These are phyloP conservation scores for Microstegium vimineum DNA, from an alignment of 176 grass and related monocot species.

Conservation along the genomic window DNA sequence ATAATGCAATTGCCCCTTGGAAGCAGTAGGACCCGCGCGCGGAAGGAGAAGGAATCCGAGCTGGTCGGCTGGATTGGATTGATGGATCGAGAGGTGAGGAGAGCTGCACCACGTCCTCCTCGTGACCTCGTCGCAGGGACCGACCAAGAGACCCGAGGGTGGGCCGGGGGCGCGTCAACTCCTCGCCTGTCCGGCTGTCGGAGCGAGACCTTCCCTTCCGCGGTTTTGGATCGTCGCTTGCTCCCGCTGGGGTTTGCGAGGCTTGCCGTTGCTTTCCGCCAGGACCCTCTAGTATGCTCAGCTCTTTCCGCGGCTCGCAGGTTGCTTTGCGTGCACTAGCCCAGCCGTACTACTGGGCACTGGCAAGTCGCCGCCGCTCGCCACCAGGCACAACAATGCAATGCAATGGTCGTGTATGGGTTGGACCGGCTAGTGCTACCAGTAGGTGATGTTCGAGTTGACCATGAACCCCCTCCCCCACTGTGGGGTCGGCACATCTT, in stretches of 20 bases:
- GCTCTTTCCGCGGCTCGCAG: neutral
- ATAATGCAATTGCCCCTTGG: too few relatives aligned
- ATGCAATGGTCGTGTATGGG: too few relatives aligned
- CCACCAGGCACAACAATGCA: too few relatives aligned
- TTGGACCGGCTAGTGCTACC: too few relatives aligned
- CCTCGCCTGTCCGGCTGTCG: neutral
- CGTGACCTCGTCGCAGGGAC: neutral
- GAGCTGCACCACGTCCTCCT: neutral
- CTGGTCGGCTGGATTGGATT: neutral
- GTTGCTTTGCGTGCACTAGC: neutral
- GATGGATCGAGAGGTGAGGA: neutral
- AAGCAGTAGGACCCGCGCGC: neutral
- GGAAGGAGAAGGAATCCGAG: neutral
- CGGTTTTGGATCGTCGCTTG: neutral
- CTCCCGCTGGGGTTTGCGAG: neutral
- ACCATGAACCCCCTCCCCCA: too few relatives aligned
- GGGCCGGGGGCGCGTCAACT: neutral
- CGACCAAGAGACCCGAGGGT: neutral
- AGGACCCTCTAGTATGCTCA: too few relatives aligned
- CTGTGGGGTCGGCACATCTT: too few relatives aligned
- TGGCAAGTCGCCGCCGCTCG: too few relatives aligned
- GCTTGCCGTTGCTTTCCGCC: neutral
- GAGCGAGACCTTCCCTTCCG: neutral
- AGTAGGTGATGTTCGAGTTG: too few relatives aligned
- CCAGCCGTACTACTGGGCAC: neutral